Evolutionary conservation across 106 monocot genomes (phyloP), one percentile per base, ranked within the genome.

Genomic region (Dendrobium officinale): DNA sequence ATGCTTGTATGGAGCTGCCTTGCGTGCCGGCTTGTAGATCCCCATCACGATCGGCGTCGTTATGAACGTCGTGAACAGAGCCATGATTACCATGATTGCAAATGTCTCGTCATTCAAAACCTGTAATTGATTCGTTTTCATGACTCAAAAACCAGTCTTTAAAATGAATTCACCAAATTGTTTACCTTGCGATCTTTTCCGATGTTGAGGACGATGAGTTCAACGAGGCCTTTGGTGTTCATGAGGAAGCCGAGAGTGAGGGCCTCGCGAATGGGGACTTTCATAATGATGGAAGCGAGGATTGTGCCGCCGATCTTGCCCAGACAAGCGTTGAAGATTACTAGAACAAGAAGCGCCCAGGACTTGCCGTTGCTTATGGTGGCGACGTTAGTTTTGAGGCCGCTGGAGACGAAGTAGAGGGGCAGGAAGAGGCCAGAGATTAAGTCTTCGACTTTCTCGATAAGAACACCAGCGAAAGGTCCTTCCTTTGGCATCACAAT

Each of bases 151-250:
- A 11, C 13, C 9, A 13, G 13, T 51, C 9, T 51, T 51, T 26
- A 26, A 26, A 26, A 26, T 26, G 26, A 26, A 26, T 26, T 26
- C 26, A 26, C 26, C 11, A 11, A 33, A 51, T 51, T 51, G 13
- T 51, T 44, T 51, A 51, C 51, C 80, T 86, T 86, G 26, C 91
- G 88, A 56, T 91, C 91, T 72, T 84, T 88, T 83, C 91, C 91
- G 31, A 91, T 88, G 80, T 91, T 91, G 75, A 91, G 91, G 17
- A 90, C 90, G 79, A 90, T 90, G 68, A 90, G 93, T 85, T 93
- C 93, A 18, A 93, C 93, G 40, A 93, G 90, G 40, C 93, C 93
- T 83, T 93, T 93, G 55, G 93, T 93, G 82, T 93, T 93, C 93
- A 93, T 93, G 40, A 93, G 84, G 73, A 93, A 81, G 9, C 93